These are phyloP conservation scores for Litchi chinensis DNA, from an alignment of 345 rosid genomes.

Conservation along the genomic window DNA sequence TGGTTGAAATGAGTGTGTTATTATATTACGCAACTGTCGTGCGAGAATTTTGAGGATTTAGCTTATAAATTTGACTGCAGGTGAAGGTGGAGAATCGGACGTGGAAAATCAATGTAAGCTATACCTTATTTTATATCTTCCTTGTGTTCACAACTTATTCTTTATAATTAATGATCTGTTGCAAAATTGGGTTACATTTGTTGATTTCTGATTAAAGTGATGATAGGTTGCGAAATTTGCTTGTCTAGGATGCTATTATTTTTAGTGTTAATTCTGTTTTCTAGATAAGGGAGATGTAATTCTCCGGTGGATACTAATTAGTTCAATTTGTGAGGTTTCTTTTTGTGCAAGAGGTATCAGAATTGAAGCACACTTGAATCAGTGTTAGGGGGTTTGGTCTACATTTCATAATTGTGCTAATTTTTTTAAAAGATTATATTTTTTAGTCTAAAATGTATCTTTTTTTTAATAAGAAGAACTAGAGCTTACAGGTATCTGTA, in stretches of 20 bases:
- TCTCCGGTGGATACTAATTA: neutral
- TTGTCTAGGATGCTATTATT: neutral
- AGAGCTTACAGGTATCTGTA: neutral
- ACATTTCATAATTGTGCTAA: neutral
- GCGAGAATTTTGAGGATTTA: neutral
- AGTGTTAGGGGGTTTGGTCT: neutral
- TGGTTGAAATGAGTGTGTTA: neutral
- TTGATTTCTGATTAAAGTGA: neutral
- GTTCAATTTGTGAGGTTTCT: neutral
- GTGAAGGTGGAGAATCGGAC: slow-evolving; percentile 91
- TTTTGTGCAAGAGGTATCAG: neutral
- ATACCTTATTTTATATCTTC: neutral
- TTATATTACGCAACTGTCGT: neutral
- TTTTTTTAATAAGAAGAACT: neutral
- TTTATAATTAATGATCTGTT: neutral
- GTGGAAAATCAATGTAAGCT: slow-evolving; percentile 90
- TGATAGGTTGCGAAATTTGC: too few species aligned
- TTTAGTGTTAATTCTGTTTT: neutral
- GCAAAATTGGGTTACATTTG: neutral
- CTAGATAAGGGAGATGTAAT: neutral
- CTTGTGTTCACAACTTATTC: neutral
- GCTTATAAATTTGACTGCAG: slow-evolving; percentile 51
- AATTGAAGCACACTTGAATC: neutral
- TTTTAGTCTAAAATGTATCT: neutral
- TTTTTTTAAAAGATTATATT: neutral